Percentiles rank a stretch among this genome's conserved stretches.
These are phyloP conservation scores for Wickerhamomyces mucosus DNA, from an alignment of 805 yeast genomes.

Conservation along the genomic window DNA sequence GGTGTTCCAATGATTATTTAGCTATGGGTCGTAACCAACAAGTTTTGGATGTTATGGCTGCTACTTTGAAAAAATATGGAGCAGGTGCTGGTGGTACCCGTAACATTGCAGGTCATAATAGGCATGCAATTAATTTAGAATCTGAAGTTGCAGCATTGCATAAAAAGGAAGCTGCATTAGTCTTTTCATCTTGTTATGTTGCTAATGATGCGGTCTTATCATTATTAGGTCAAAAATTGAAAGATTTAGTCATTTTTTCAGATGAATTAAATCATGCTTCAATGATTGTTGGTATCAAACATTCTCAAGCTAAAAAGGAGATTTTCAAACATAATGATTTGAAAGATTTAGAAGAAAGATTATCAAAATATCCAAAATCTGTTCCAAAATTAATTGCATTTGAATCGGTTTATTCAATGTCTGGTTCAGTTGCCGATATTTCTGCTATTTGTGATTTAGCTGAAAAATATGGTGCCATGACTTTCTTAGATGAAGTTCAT, in stretches of 20 bases:
- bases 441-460: conserved; percentile 90
- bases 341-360: conserved; percentile 67
- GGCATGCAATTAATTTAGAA: conserved; percentile 82
- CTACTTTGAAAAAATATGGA: conserved; percentile 80
- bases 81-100: conserved; percentile 99
- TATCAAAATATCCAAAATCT: conserved; percentile 74
- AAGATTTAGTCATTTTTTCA: conserved; percentile 82
- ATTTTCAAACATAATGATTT: conserved; percentile 88
- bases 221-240: conserved; percentile 81
- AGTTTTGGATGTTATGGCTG: conserved; percentile 69
- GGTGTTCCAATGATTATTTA: conserved; percentile 98
- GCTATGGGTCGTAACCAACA: conserved; percentile 84
- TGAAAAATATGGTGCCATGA: conserved; percentile 93
- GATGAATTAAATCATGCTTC: conserved; percentile 96
- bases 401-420: conserved; percentile 97
- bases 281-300: conserved; percentile 92
- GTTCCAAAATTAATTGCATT: conserved; percentile 94
- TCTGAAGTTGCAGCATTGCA: conserved; percentile 82
- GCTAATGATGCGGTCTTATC: conserved; percentile 95
- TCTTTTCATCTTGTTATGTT: conserved; percentile 90
- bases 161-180: conserved; percentile 90
- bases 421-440: conserved; percentile 95
- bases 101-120: conserved; percentile 96
- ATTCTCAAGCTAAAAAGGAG: conserved; percentile 82
- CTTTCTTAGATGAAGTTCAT: conserved; percentile 96